These are phyloP conservation scores for Leccinum imitatum DNA, from an alignment of 768 basidiomycete genomes.

Conservation along the genomic window DNA sequence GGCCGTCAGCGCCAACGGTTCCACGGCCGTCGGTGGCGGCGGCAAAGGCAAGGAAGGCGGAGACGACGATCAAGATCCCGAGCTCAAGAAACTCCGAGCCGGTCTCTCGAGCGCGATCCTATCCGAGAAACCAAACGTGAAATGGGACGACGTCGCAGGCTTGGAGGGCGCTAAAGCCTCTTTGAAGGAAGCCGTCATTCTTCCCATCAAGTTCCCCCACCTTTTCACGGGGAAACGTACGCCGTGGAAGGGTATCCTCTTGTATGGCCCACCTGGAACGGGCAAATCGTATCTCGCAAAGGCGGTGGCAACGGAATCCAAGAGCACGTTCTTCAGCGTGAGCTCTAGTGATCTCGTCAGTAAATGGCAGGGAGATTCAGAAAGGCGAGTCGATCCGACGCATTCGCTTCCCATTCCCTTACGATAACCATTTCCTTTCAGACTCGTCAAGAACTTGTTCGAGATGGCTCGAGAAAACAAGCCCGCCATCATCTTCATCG, in stretches of 20 bases:
- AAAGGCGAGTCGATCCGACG: constrained; percentile 59
- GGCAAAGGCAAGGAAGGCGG: constrained; percentile 51
- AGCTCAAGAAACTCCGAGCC: constrained; percentile 94
- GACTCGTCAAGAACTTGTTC: constrained; percentile 94
- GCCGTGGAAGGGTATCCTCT: constrained; percentile 92
- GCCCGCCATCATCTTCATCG: constrained; percentile 98
- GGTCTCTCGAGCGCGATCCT: constrained; percentile 87
- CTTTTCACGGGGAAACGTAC: constrained; percentile 98
- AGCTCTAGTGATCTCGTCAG: constrained; percentile 94
- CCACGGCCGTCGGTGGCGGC: constrained; percentile 38
- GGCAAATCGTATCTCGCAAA: constrained; percentile 97
- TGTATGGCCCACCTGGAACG: constrained; percentile 97
- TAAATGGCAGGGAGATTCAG: constrained; percentile 99
- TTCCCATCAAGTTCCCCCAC: constrained; percentile 99
- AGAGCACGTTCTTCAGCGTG: constrained; percentile 98
- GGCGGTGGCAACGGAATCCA: constrained; percentile 98
- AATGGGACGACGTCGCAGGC: constrained; percentile 99
- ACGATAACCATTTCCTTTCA: constrained; percentile 30
- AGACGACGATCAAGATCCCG: constrained; percentile 80
- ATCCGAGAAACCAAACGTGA: constrained; percentile 91
- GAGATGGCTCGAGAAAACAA: constrained; percentile 94
- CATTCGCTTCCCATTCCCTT: neutral
- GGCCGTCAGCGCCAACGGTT: constrained; percentile 50
- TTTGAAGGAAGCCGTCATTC: constrained; percentile 95
- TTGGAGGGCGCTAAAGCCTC: constrained; percentile 94